A percentile compares a stretch with the other conserved stretches of the same genome.
Evolutionary conservation across 768 basidiomycete genomes (phyloP).

Genomic region (Punctularia strigosozonata): DNA sequence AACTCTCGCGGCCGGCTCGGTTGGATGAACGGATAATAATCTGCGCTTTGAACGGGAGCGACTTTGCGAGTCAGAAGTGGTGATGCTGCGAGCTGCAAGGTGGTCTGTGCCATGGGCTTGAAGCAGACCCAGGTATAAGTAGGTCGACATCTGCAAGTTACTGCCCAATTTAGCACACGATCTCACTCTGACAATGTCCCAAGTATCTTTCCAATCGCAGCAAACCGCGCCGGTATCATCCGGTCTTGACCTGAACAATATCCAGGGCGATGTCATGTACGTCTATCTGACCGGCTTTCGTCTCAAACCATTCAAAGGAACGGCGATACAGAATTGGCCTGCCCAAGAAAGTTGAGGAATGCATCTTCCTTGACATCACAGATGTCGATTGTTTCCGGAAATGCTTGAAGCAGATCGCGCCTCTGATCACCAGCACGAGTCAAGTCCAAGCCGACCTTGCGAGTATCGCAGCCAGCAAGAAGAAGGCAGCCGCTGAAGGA

Average conservation of each 20-base stretch:
- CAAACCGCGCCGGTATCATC: too few relatives aligned
- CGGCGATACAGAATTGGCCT: constrained; percentile 32
- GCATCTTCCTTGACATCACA: constrained; percentile 40
- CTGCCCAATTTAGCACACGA: too few relatives aligned
- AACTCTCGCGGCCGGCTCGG: too few relatives aligned
- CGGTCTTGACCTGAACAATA: constrained; percentile 12
- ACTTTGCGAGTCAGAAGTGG: too few relatives aligned
- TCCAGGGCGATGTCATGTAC: constrained; percentile 18
- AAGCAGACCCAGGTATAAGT: too few relatives aligned
- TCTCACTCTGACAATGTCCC: too few relatives aligned
- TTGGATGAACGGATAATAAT: too few relatives aligned
- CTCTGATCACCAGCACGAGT: constrained; percentile 33
- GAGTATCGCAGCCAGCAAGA: constrained; percentile 10
- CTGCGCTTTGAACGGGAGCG: too few relatives aligned
- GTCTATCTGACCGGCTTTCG: neutral
- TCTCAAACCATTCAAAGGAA: neutral
- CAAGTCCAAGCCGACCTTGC: constrained; percentile 19
- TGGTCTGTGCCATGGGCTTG: too few relatives aligned
- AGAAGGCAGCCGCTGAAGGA: constrained; percentile 12
- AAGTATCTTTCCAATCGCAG: too few relatives aligned
- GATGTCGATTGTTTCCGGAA: constrained; percentile 30
- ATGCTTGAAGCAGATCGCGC: constrained; percentile 26
- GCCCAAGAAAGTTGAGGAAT: constrained; percentile 40
- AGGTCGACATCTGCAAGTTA: too few relatives aligned
- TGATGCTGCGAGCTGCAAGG: too few relatives aligned